Conservation (phyloP, 768 basidiomycete species). For the Amanita fuliginea region DNA sequence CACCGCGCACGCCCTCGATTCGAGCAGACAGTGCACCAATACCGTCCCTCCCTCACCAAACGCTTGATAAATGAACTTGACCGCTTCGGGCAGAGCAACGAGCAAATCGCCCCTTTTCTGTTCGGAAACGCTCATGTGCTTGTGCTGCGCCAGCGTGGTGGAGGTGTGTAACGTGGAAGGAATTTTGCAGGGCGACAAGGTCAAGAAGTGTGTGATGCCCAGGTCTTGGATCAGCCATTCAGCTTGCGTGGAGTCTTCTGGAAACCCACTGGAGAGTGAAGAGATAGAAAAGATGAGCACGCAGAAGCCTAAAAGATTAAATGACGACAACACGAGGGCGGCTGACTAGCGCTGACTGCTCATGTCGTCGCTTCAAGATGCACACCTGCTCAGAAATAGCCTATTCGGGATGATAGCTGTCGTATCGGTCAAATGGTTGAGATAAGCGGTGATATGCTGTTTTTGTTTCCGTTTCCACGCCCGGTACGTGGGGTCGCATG, state of each 20-base stretch:
- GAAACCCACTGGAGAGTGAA: conserved; percentile 35
- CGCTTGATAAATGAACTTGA: conserved; percentile 33
- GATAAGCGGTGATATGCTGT: conserved; percentile 40
- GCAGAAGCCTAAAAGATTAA: background rate
- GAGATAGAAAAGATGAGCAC: background rate
- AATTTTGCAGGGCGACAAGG: conserved; percentile 41
- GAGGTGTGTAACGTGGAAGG: conserved; percentile 15
- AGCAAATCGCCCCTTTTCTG: conserved; percentile 29
- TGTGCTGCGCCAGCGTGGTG: conserved; percentile 24
- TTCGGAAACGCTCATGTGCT: conserved; percentile 30
- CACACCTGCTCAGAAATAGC: conserved; percentile 41
- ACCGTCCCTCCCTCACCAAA: conserved; percentile 30
- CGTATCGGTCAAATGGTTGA: conserved; percentile 41
- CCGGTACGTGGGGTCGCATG: conserved; percentile 32
- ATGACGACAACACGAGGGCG: background rate
- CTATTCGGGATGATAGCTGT: conserved; percentile 37
- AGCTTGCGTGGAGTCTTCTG: conserved; percentile 37
- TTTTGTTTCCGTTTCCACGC: conserved; percentile 48
- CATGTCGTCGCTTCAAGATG: background rate
- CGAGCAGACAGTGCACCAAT: conserved; percentile 43
- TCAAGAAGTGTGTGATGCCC: conserved; percentile 41
- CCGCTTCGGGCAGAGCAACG: conserved; percentile 33
- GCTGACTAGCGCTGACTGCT: background rate
- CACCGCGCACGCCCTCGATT: conserved; percentile 41
- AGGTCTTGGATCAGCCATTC: conserved; percentile 39